Evolutionary conservation across 805 yeast species (phyloP).

Genomic region (Yamadazyma insecticola): DNA sequence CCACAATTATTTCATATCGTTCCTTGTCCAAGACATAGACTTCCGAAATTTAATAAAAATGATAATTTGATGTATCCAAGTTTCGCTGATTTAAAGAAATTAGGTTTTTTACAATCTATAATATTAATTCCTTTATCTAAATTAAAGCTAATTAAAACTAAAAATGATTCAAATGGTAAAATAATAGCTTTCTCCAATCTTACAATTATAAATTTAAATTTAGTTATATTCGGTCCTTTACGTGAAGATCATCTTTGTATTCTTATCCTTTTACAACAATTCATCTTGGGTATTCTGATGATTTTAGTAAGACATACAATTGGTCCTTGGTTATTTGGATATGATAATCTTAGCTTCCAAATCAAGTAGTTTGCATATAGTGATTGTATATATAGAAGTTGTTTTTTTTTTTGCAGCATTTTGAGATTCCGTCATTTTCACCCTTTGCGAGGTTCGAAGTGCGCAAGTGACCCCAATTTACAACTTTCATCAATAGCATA

Average conservation of each 20-base stretch:
- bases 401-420: no score
- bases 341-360: slow-evolving; percentile 62
- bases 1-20: slow-evolving; percentile 86
- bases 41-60: slow-evolving; percentile 68
- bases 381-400: no score
- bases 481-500: not conserved
- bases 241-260: slow-evolving; percentile 75
- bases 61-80: slow-evolving; percentile 74
- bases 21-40: slow-evolving; percentile 93
- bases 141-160: slow-evolving; percentile 39
- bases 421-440: no score
- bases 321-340: slow-evolving; percentile 84
- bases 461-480: no score
- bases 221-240: slow-evolving; percentile 88
- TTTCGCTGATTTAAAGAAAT: slow-evolving; percentile 27
- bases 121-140: slow-evolving; percentile 9
- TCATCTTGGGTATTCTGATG: slow-evolving; percentile 60
- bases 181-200: slow-evolving; percentile 62
- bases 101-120: slow-evolving; percentile 19
- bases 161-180: slow-evolving; percentile 15
- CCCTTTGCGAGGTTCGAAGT: no score
- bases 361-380: no score
- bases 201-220: slow-evolving; percentile 77
- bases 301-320: slow-evolving; percentile 72
- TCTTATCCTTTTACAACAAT: slow-evolving; percentile 57